Base-by-base conservation (phyloP, 805 yeast genomes). In the Zygosaccharomyces siamensis region DNA sequence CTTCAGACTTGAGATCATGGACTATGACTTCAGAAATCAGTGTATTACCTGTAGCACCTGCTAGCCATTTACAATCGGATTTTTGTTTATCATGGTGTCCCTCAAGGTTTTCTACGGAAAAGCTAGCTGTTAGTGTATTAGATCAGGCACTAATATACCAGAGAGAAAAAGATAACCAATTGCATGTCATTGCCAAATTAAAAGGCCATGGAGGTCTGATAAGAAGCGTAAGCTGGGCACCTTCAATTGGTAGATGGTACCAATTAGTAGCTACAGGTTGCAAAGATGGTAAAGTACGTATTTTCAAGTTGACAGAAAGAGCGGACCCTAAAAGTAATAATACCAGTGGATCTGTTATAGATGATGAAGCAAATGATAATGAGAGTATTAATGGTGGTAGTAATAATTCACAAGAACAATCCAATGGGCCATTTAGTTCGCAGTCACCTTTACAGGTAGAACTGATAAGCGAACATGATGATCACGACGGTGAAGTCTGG, bases 231-330 rank as follows among this genome's bases (percentile, higher is more conserved):
- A 77, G 90, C 27, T 92, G 99, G 99, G 98, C 98, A 0, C 97
- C 98, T 2, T 81, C 95, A 0, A 87, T 90, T 84, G 98, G 98
- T 2, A 74, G 96, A 56, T 81, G 84, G 54, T 87, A 80, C 64
- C 96, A 92, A 58, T 71, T 90, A 42, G 74, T 93, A 38, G 98
- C 99, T 0, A 92, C 98, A 0, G 98, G 95, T 4, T 89, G 96
- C 64, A 89, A 89, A 64, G 99, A 93, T 65, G 99, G 98, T 1
- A 80, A 74, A 60, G 89, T 93, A 8, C 78, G 98, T 46, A 83
- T 93, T 2, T 92, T 84, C 74, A 87, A 86, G 65, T 72, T 89
- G 5, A 72, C 73, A 3, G 89, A 83, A 39, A 53, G 41, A 20
- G 46, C 44, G 3, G 39, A 43, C 7, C 39, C 52, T 20, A 43